phyloP scores from a whole-genome alignment of 352 stramenopile species.

The Pythium monospermum region DNA sequence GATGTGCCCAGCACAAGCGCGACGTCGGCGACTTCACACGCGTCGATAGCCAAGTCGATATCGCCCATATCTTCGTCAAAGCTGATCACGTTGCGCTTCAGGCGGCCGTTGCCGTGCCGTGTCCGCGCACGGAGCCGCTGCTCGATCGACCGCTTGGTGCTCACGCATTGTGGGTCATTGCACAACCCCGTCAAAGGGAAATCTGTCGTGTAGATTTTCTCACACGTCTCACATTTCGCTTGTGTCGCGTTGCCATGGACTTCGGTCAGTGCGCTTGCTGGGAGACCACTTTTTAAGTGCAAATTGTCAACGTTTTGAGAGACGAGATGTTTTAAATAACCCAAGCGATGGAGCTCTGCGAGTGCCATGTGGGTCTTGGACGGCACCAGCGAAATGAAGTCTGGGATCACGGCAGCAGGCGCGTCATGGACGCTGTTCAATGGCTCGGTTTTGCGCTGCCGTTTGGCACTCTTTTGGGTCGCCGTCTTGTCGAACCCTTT shows the following conservation, averaged over 20 bases:
- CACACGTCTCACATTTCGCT: constrained; percentile 79
- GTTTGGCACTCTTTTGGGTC: constrained; percentile 1
- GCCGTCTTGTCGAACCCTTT: constrained; percentile 39
- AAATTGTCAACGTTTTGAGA: constrained; percentile 85
- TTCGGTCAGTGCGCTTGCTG: constrained; percentile 49
- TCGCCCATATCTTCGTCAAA: constrained; percentile 79
- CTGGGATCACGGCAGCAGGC: constrained; percentile 27
- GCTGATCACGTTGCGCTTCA: constrained; percentile 73
- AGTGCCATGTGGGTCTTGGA: constrained; percentile 81
- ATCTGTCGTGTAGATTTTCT: constrained; percentile 73
- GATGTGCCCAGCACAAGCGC: constrained; percentile 76
- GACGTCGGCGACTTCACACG: constrained; percentile 71
- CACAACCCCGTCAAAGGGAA: constrained; percentile 73
- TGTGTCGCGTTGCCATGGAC: constrained; percentile 82
- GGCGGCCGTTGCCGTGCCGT: constrained; percentile 64
- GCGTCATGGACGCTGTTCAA: not conserved
- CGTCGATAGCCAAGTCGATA: constrained; percentile 74
- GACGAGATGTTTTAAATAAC: constrained; percentile 71
- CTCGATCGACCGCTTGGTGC: constrained; percentile 56
- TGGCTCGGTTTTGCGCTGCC: constrained; percentile 2
- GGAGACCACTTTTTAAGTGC: constrained; percentile 76
- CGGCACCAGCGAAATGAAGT: constrained; percentile 65
- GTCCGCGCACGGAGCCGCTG: constrained; percentile 62
- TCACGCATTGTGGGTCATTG: constrained; percentile 52
- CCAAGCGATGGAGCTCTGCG: constrained; percentile 64